A percentile compares a stretch with the other conserved stretches of the same genome.
Conservation (phyloP, 306 rosid genomes). For the Spatholobus suberectus region DNA sequence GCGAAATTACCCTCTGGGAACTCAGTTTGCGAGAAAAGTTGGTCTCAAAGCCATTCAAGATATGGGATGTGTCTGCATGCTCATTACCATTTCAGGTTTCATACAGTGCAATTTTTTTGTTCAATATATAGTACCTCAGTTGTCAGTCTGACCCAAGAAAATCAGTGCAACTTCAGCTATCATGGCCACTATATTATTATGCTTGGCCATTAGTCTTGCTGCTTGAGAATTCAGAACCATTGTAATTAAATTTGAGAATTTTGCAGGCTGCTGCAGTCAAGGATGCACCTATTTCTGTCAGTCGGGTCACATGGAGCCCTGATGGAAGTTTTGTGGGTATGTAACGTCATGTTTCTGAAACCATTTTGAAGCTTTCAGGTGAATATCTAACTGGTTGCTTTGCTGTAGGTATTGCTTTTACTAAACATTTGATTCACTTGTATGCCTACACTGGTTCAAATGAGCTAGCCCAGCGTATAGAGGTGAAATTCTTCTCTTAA, state of each 20-base stretch:
- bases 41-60: constrained; percentile 80
- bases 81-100: constrained; percentile 77
- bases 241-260: constrained; percentile 40
- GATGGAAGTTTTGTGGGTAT: constrained; percentile 85
- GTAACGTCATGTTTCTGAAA: constrained; percentile 43
- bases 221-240: constrained; percentile 32
- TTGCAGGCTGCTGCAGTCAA: constrained; percentile 65
- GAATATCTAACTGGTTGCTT: constrained; percentile 44
- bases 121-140: not conserved
- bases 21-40: constrained; percentile 70
- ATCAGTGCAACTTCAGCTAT: constrained; percentile 16
- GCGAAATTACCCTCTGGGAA: constrained; percentile 87
- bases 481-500: constrained; percentile 58
- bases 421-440: constrained; percentile 81
- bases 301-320: constrained; percentile 85
- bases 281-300: constrained; percentile 71
- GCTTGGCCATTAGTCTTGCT: constrained; percentile 32
- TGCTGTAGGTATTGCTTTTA: constrained; percentile 81
- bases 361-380: constrained; percentile 24
- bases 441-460: constrained; percentile 70
- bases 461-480: constrained; percentile 68
- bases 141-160: constrained; percentile 27
- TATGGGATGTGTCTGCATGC: constrained; percentile 65
- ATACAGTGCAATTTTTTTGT: constrained; percentile 23
- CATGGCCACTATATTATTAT: constrained; percentile 15